phyloP scores from a whole-genome alignment of 306 rosid genomes.

The Nissolia schottii region DNA sequence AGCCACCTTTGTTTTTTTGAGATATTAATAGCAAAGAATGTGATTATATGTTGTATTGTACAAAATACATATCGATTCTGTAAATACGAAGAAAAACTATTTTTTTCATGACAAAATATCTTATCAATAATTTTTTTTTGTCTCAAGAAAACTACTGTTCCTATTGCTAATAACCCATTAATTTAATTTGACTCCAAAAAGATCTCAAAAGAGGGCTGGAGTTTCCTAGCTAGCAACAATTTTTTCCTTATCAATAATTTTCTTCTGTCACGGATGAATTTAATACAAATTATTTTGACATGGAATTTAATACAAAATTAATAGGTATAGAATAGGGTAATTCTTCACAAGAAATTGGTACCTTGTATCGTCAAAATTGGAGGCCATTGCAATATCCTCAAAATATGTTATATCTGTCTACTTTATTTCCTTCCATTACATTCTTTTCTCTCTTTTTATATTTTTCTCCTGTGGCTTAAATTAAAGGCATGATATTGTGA shows the following conservation, averaged over 20 bases:
- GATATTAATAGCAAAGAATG: not conserved
- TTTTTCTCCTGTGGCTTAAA: not conserved
- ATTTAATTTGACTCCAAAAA: too few relatives aligned
- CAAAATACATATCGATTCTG: not conserved
- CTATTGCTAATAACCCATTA: too few relatives aligned
- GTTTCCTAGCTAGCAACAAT: too few relatives aligned
- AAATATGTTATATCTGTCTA: not conserved
- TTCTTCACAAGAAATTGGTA: not conserved
- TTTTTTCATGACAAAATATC: not conserved
- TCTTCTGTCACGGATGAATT: not conserved
- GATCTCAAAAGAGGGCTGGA: too few relatives aligned
- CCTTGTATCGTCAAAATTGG: not conserved
- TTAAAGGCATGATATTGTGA: conserved; percentile 5
- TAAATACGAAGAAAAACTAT: not conserved
- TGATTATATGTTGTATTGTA: not conserved
- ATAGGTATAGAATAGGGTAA: not conserved
- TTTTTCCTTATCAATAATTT: too few relatives aligned
- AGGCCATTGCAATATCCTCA: not conserved
- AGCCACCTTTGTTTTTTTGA: not conserved
- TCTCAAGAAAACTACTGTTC: too few relatives aligned
- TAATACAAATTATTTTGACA: too few relatives aligned
- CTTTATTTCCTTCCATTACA: not conserved
- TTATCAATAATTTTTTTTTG: not conserved
- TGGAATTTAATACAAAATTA: not conserved
- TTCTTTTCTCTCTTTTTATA: not conserved